A percentile compares a stretch with the other conserved stretches of the same genome.
Evolutionary conservation across 768 basidiomycete species (phyloP).

Genomic region (Suillus subalutaceus): DNA sequence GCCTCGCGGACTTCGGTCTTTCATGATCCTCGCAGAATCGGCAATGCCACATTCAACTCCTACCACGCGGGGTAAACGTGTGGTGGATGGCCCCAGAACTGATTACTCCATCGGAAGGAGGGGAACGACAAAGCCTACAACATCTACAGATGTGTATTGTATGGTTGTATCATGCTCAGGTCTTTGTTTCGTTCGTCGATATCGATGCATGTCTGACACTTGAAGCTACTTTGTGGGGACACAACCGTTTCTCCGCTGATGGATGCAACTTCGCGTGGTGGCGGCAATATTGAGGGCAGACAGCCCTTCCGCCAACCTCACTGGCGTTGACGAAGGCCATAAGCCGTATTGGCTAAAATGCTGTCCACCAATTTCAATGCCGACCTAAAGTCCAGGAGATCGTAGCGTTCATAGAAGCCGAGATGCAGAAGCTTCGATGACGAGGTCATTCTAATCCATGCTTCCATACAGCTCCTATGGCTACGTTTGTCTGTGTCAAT

Average conservation of each 20-base stretch:
- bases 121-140: conserved; percentile 20
- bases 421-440: background rate
- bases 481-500: background rate
- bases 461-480: background rate
- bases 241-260: background rate
- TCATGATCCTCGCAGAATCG: conserved; percentile 20
- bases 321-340: background rate
- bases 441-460: no score
- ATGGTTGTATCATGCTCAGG: conserved; percentile 38
- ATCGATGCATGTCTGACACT: background rate
- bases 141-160: conserved; percentile 39
- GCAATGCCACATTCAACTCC: conserved; percentile 21
- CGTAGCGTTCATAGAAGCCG: background rate
- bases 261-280: background rate
- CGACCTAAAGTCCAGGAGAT: background rate
- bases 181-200: conserved; percentile 8
- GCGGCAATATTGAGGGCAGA: background rate
- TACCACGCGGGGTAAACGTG: conserved; percentile 32
- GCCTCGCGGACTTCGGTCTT: conserved; percentile 37
- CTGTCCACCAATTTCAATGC: background rate
- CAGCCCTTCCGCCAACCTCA: background rate
- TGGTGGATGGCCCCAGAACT: conserved; percentile 44
- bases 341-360: background rate
- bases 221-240: background rate
- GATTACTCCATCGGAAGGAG: conserved; percentile 20